Evolutionary conservation across 805 yeast genomes (phyloP).

Genomic region (Candida ovalis): DNA sequence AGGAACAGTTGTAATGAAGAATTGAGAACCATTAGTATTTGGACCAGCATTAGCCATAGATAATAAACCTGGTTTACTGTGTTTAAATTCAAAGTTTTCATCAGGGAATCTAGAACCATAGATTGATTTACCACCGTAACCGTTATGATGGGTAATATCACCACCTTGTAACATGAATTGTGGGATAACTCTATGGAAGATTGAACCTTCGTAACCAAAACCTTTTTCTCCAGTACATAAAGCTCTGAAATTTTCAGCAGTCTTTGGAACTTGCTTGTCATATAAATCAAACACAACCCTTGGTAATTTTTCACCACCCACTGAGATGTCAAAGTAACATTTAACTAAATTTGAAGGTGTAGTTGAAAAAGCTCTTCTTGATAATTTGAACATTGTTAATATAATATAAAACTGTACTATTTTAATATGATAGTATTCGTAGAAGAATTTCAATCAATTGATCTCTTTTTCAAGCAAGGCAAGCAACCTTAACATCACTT

Average conservation of each 20-base stretch:
- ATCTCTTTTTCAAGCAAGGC: no score
- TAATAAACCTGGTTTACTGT: conserved; percentile 73
- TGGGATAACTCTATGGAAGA: conserved; percentile 95
- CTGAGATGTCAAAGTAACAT: conserved; percentile 54
- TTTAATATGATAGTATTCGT: not conserved
- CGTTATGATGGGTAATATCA: conserved; percentile 79
- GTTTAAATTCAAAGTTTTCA: conserved; percentile 71
- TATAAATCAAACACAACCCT: conserved; percentile 79
- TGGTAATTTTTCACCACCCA: conserved; percentile 47
- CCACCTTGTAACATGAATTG: conserved; percentile 96
- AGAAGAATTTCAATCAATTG: no score
- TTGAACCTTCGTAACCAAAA: conserved; percentile 76
- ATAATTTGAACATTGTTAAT: conserved; percentile 18
- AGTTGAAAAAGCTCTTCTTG: conserved; percentile 49
- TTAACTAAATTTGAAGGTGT: conserved; percentile 43
- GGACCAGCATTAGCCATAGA: conserved; percentile 99
- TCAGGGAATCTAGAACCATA: conserved; percentile 76
- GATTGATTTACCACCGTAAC: conserved; percentile 88
- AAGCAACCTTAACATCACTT: no score
- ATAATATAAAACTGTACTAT: not conserved
- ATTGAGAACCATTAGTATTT: conserved; percentile 97
- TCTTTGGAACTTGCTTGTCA: conserved; percentile 91
- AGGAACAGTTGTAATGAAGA: conserved; percentile 88
- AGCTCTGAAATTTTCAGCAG: conserved; percentile 95
- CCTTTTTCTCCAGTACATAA: conserved; percentile 89